Base-by-base conservation (phyloP, 2,329 filamentous ascomycete species). In the Sporothrix phasma region DNA sequence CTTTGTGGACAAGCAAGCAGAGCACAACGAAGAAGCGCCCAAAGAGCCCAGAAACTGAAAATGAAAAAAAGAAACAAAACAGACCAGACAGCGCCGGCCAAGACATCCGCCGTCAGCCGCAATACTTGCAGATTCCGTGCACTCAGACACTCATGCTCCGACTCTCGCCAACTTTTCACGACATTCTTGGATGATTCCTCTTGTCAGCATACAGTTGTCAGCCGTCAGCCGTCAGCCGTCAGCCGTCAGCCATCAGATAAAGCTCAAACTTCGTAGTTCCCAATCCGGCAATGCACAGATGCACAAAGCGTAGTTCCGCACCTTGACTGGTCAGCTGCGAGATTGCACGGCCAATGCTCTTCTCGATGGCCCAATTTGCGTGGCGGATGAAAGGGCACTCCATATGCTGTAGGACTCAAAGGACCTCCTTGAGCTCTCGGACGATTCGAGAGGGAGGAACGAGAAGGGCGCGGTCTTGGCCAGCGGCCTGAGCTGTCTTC, bases 331-430 rank as follows among this genome's bases (percentile, higher is more conserved):
- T 31, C 15, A 22, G 5, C 54, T 13, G 26, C 39, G 37, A 43
- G 29, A 60, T 46, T 60, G 41, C 24, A 43, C 54, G 19, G 56
- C 56, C 41, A 60, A 45, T 60, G 41, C 56, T 15, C 37, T 49
- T 10, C 19, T 34, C 26, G 11, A 1, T 15, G 34, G 31, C n/a
- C 11, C 53, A 58, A 41, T 58, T 26, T 26, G 22, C 19, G 46
- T 53, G 45, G 59, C 37, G 31, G 47, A 43, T 62, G 41, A 31
- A 49, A 31, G 62, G 51, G 51, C 31, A 63, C 5, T 60, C 59
- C 61, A 65, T 63, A 63, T 61, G 46, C 8, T 13, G 51, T 41
- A 65, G 64, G 60, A 65, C 64, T 39, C 53, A 60, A 56, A 58
- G 63, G 49, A 58, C 63, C 49, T 58, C 17, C 56, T 43, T 46